phyloP scores from a whole-genome alignment of 371 early-diverging fungal species.

The Mortierella sp. region DNA sequence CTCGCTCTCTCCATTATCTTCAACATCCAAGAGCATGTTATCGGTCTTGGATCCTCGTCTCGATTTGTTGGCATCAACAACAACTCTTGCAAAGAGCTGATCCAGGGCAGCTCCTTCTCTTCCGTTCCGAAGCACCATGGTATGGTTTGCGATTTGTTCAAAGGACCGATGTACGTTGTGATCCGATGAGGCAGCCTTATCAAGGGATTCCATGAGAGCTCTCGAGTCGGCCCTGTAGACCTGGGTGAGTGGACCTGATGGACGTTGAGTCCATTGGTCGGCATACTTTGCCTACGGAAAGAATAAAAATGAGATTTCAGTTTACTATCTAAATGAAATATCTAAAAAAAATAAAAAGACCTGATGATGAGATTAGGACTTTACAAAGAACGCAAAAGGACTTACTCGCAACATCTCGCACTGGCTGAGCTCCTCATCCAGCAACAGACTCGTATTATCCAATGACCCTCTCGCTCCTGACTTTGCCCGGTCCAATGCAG shows the following conservation, averaged over 20 bases:
- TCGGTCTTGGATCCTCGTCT: slow-evolving; percentile 36
- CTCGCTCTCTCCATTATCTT: slow-evolving; percentile 58
- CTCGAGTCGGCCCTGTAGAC: slow-evolving; percentile 81
- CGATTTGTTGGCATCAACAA: slow-evolving; percentile 54
- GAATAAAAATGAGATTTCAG: neutral
- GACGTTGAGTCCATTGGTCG: slow-evolving; percentile 86
- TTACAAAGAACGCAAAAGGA: too few relatives aligned
- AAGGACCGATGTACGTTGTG: slow-evolving; percentile 67
- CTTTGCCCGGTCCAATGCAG: slow-evolving; percentile 69
- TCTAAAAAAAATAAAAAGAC: neutral
- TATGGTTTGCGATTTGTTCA: slow-evolving; percentile 62
- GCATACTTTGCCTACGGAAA: slow-evolving; percentile 70
- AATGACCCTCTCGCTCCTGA: slow-evolving; percentile 66
- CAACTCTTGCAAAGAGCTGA: slow-evolving; percentile 66
- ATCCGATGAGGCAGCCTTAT: slow-evolving; percentile 82
- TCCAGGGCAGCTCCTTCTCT: slow-evolving; percentile 70
- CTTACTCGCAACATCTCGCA: slow-evolving; percentile 82
- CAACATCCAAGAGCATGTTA: slow-evolving; percentile 72
- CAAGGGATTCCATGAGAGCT: slow-evolving; percentile 82
- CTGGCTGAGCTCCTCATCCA: slow-evolving; percentile 90
- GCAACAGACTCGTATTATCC: slow-evolving; percentile 66
- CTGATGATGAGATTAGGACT: neutral
- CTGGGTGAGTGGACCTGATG: slow-evolving; percentile 78
- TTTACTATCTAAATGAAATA: too few relatives aligned
- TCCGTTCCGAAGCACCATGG: slow-evolving; percentile 67